Evolutionary conservation across 768 basidiomycete species (phyloP).

Genomic region (Daedaleopsis nitida): DNA sequence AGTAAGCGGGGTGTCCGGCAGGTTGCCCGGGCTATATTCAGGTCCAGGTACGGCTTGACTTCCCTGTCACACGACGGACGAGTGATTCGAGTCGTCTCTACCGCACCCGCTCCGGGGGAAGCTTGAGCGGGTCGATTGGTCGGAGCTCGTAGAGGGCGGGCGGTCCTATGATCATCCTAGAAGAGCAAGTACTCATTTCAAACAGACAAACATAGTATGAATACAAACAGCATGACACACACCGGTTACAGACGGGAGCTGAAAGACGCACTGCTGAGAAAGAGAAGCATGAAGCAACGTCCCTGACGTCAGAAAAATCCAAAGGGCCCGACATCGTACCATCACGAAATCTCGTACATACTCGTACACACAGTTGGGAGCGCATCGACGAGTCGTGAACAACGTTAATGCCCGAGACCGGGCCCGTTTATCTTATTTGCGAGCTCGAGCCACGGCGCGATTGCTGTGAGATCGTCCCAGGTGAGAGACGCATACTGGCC

Average conservation of each 20-base stretch:
- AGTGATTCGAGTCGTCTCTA: neutral
- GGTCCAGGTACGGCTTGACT: neutral
- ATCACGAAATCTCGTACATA: neutral
- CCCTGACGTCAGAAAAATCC: neutral
- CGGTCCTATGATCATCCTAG: neutral
- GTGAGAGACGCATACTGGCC: conserved; percentile 70
- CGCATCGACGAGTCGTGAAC: neutral
- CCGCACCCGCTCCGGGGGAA: neutral
- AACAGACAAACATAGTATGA: conserved; percentile 6
- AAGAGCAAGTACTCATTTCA: neutral
- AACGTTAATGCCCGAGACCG: conserved; percentile 57
- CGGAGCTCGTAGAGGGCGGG: neutral
- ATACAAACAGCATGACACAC: conserved; percentile 4
- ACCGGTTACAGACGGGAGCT: conserved; percentile 5
- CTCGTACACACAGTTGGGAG: neutral
- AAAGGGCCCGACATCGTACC: neutral
- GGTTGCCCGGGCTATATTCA: neutral
- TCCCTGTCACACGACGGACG: neutral
- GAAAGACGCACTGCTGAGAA: neutral
- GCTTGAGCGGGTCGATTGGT: neutral
- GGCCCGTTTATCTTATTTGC: conserved; percentile 67
- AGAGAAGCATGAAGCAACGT: neutral
- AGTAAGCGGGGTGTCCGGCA: conserved; percentile 1
- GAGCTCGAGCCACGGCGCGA: conserved; percentile 82
- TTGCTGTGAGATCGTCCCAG: conserved; percentile 66